Evolutionary conservation across 495 filamentous ascomycete species (phyloP).

Genomic region (Darksidea phi): DNA sequence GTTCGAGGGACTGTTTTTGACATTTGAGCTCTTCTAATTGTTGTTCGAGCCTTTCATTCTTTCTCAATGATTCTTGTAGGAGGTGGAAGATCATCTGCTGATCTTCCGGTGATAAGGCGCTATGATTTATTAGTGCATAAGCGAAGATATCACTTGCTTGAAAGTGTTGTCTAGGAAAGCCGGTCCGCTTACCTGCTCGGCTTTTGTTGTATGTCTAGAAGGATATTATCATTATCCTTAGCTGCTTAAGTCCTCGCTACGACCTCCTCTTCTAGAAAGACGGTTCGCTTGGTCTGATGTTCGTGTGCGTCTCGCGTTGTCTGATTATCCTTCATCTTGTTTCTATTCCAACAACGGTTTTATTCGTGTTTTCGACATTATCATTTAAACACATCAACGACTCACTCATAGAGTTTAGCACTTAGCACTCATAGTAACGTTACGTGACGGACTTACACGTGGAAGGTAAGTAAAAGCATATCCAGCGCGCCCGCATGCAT

Average conservation of each 20-base stretch:
- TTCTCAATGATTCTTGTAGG: neutral
- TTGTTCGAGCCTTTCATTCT: neutral
- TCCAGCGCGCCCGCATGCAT: neutral
- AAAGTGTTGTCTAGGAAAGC: neutral
- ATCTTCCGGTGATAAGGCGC: neutral
- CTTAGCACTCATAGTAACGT: neutral
- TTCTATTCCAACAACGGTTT: neutral
- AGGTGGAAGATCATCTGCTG: neutral
- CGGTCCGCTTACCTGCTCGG: neutral
- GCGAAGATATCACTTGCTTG: neutral
- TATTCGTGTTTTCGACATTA: neutral
- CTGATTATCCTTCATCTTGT: neutral
- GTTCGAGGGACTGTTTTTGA: neutral
- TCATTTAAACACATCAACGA: too few species aligned
- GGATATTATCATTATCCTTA: neutral
- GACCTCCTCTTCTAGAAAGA: neutral
- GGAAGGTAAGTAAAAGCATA: neutral
- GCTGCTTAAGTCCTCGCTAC: neutral
- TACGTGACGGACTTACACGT: slow-evolving; percentile 1
- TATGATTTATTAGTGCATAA: neutral
- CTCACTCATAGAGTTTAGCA: too few species aligned
- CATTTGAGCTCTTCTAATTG: neutral
- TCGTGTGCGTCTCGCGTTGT: neutral
- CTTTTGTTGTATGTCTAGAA: neutral
- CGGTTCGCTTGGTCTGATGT: neutral